Conservation (phyloP, 129 eudicot genomes). For the Tagetes erecta region DNA sequence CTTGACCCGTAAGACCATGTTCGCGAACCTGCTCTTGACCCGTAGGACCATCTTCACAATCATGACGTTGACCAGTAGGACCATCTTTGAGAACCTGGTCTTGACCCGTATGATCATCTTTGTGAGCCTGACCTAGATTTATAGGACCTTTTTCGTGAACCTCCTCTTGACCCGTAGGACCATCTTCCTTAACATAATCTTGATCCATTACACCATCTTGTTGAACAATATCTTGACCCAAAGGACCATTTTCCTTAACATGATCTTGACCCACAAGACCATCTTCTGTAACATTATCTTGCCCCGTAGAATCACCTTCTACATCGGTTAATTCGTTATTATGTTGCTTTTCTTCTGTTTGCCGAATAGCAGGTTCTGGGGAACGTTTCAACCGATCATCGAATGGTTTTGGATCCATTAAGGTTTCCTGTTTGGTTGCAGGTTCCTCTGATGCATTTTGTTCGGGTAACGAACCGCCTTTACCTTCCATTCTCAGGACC, state of each 20-base stretch:
- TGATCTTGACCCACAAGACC: neutral
- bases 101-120: neutral
- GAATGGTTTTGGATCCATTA: slow-evolving; percentile 19
- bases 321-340: slow-evolving; percentile 18
- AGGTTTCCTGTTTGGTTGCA: slow-evolving; percentile 24
- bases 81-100: neutral
- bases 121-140: neutral
- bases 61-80: slow-evolving; percentile 6
- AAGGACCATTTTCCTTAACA: neutral
- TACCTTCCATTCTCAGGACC: neutral
- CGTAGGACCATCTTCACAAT: slow-evolving; percentile 5
- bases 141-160: neutral
- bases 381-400: slow-evolving; percentile 34
- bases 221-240: neutral
- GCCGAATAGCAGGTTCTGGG: neutral
- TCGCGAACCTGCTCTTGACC: neutral
- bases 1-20: neutral
- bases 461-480: slow-evolving; percentile 7
- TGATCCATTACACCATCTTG: neutral
- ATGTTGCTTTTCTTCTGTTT: slow-evolving; percentile 18
- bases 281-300: neutral
- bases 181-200: neutral
- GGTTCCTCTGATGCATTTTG: slow-evolving; percentile 33
- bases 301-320: neutral
- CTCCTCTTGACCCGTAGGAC: neutral